Base-by-base conservation (phyloP, 1,139 yeast species). In the Suhomyces guaymorum region DNA sequence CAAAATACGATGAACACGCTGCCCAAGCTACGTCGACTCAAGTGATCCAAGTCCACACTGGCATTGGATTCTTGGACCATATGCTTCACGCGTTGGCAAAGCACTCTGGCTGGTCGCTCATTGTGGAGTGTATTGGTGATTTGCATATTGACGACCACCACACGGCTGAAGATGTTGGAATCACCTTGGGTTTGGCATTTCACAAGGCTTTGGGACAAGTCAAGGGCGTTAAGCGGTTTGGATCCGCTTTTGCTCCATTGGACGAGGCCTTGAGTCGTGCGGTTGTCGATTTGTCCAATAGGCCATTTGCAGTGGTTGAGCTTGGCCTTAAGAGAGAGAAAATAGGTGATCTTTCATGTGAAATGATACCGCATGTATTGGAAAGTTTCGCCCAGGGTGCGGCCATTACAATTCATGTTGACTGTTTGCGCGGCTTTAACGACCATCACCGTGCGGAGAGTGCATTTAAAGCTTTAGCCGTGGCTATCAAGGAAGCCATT, bases 21-120 rank as follows among this genome's bases (percentile, higher is more conserved):
- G 52, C 74, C 32, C 90, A 83, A 57, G 50, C 65, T 4, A 71
- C 86, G 0, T 61, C 75, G 2, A 64, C 83, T 3, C 98, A 92
- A 59, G 69, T 75, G 9, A 89, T 92, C 43, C 70, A 78, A 29
- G 80, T 92, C 37, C 87, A 87, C 52, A 85, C 97, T 0, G 98
- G 98, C 27, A 77, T 92, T 37, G 98, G 98, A 2, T 92, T 92
- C 57, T 69, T 92, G 43, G 98, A 92, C 65, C 98, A 92, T 61
- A 92, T 92, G 98, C 70, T 92, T 28, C 97, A 90, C 54, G 98
- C 98, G 0, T 71, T 92, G 49, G 97, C 97, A 27, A 92, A 92
- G 57, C 98, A 92, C 61, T 73, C 94, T 1, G 98, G 98, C 10
- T 92, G 98, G 98, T 87, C 96, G 14, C 61, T 92, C 42, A 70